These are phyloP conservation scores for Phycomyces blakesleeanus DNA, from an alignment of 192 early-diverging fungal species.

Conservation along the genomic window DNA sequence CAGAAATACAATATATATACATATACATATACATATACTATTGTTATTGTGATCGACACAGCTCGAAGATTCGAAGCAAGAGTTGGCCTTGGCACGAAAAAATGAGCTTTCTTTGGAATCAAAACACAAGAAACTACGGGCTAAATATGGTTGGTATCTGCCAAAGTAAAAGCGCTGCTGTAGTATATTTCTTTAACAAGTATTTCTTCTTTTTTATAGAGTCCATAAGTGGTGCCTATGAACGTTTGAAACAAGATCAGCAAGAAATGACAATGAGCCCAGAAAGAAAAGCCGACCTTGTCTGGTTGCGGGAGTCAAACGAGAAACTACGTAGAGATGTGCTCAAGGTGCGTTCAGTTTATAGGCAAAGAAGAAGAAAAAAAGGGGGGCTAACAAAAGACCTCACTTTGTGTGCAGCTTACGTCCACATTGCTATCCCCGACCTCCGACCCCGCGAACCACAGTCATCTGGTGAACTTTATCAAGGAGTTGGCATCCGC, in stretches of 20 bases:
- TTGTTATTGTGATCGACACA: constrained; percentile 1
- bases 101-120: constrained; percentile 32
- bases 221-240: constrained; percentile 20
- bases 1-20: neutral
- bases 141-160: constrained; percentile 26
- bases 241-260: constrained; percentile 35
- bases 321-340: constrained; percentile 31
- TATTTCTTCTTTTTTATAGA: constrained; percentile 21
- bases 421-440: constrained; percentile 8
- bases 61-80: constrained; percentile 42
- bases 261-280: constrained; percentile 12
- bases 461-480: constrained; percentile 44
- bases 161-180: too few species aligned
- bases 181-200: too few species aligned
- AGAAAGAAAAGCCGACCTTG: constrained; percentile 10
- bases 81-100: constrained; percentile 28
- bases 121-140: constrained; percentile 31
- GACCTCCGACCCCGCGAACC: constrained; percentile 2
- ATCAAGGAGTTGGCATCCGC: constrained; percentile 56
- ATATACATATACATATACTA: neutral
- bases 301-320: constrained; percentile 29
- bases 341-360: too few species aligned
- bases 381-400: neutral
- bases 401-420: neutral
- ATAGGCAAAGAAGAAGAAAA: too few species aligned